Evolutionary conservation across 2,329 filamentous ascomycete species (phyloP), one percentile per base, ranked within the genome.

Genomic region (Exophiala sideris): DNA sequence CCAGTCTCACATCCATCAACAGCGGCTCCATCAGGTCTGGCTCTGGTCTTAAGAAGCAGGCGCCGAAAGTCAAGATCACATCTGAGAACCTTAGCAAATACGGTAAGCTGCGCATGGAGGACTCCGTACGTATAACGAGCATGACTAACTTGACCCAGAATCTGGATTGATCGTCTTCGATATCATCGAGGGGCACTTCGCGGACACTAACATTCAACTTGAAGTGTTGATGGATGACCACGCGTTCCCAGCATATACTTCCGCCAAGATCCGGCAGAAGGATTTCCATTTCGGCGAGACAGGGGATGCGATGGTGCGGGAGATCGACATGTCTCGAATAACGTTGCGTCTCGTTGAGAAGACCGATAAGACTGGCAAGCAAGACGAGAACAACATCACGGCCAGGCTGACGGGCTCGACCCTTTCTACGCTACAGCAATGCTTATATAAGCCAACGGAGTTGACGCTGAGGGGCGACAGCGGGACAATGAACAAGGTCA

Each of bases 151-250:
- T 38, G 35, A 38, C 14, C 5, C 59, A 85, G 91, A 97, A 74
- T 94, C 89, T 52, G 94, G 94, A 60, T 81, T 99, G 52, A 79
- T 99, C 59, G 88, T 99, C 51, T 97, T 99, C 80, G 92, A 91
- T 68, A 82, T 99, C 53, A 83, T 96, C 68, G 91, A 97, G 58
- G 91, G 87, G 20, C 87, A 96, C 51, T 81, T 99, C 67, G 82
- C 89, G 0, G 84, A 88, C 60, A 82, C 78, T 48, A 82, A 91
- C 62, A 86, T 84, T 29, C 86, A 89, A 58, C 77, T 99, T 18
- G 91, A 99, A 70, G 83, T 99, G 6, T 77, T 92, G 59, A 94
- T 97, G 70, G 94, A 99, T 70, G 94, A 99, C 68, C 91, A 94
- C 81, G 83, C 89, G 32, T 97, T 94, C 74, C 87, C 94, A 0